Conservation (phyloP, 306 rosid species). For the Datisca glomerata region DNA sequence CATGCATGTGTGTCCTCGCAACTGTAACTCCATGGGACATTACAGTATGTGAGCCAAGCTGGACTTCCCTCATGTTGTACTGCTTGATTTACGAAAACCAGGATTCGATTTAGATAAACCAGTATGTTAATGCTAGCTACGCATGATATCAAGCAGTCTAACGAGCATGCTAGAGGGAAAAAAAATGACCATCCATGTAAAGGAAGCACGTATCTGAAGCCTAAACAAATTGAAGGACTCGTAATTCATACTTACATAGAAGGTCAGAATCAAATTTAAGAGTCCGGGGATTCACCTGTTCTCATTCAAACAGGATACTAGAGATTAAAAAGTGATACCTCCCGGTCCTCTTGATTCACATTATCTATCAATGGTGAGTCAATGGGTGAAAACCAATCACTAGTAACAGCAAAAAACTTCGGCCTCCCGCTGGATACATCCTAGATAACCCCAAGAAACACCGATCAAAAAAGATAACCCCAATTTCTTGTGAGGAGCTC, state of each 20-base stretch:
- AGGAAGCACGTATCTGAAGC: neutral
- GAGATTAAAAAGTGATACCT: constrained; percentile 42
- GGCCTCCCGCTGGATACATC: constrained; percentile 40
- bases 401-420: constrained; percentile 30
- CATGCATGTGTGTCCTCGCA: constrained; percentile 60
- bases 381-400: constrained; percentile 34
- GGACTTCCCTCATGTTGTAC: constrained; percentile 44
- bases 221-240: neutral
- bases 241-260: neutral
- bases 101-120: constrained; percentile 6
- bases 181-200: neutral
- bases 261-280: constrained; percentile 1
- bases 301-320: constrained; percentile 12
- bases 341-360: constrained; percentile 30
- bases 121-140: constrained; percentile 4
- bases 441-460: constrained; percentile 48
- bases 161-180: no score
- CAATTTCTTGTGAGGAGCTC: no score
- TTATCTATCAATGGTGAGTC: constrained; percentile 50
- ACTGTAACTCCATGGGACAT: constrained; percentile 62
- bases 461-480: neutral
- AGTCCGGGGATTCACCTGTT: constrained; percentile 7
- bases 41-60: constrained; percentile 60
- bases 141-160: neutral
- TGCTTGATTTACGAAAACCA: constrained; percentile 10